Conservation (phyloP, 345 rosid genomes). For the Isatis tinctoria region DNA sequence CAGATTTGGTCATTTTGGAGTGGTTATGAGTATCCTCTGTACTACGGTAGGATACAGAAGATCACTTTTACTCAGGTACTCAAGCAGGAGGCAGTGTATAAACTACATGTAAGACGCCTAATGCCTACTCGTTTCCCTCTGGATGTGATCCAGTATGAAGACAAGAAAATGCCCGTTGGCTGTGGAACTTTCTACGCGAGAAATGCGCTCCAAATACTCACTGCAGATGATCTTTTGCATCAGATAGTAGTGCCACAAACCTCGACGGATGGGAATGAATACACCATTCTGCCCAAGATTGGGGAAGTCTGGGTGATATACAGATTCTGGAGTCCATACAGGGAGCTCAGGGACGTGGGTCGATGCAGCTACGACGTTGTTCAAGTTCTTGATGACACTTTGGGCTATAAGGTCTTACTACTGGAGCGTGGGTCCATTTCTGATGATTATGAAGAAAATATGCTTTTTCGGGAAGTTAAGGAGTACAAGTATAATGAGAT, state of each 20-base stretch:
- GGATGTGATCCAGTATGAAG: slow-evolving; percentile 40
- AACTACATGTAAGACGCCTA: slow-evolving; percentile 49
- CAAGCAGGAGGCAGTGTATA: slow-evolving; percentile 27
- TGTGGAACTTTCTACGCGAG: slow-evolving; percentile 45
- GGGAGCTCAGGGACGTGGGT: slow-evolving; percentile 27
- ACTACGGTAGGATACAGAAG: slow-evolving; percentile 43
- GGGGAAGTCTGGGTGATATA: slow-evolving; percentile 76
- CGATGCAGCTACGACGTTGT: background rate
- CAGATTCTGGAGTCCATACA: slow-evolving; percentile 44
- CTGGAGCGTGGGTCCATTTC: background rate
- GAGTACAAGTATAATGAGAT: background rate
- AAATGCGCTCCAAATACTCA: background rate
- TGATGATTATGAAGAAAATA: background rate
- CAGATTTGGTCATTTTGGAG: slow-evolving; percentile 67
- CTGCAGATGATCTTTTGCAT: slow-evolving; percentile 39
- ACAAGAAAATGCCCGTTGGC: slow-evolving; percentile 42
- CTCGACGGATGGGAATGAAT: slow-evolving; percentile 32
- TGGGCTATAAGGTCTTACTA: background rate
- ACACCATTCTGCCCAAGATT: slow-evolving; percentile 48
- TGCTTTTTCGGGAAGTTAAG: background rate
- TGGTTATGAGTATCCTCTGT: slow-evolving; percentile 50
- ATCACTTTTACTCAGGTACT: background rate
- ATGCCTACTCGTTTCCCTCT: slow-evolving; percentile 44
- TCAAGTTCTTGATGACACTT: background rate
- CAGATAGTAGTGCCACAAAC: slow-evolving; percentile 34